These are phyloP conservation scores for Phylloporus sp. DNA, from an alignment of 768 basidiomycete genomes.

Conservation along the genomic window DNA sequence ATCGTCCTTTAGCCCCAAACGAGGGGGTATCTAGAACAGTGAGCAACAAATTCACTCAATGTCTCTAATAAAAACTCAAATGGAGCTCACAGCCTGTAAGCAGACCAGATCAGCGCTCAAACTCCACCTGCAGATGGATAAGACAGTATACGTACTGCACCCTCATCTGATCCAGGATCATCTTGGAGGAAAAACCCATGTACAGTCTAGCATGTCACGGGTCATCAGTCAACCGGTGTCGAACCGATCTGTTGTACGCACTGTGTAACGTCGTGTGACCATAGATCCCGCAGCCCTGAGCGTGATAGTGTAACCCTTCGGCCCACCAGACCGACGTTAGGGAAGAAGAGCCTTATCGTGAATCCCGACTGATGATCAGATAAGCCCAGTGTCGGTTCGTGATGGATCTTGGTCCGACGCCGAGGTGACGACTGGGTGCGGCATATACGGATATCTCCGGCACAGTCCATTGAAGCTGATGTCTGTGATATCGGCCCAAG, in stretches of 20 bases:
- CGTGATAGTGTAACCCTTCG: neutral
- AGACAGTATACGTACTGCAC: constrained; percentile 6
- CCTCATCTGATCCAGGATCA: constrained; percentile 12
- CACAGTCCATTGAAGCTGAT: too few species aligned
- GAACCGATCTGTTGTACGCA: neutral
- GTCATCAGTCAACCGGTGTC: neutral
- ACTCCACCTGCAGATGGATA: neutral
- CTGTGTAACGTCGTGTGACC: neutral
- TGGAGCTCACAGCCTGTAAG: constrained; percentile 13
- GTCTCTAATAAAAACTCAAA: neutral
- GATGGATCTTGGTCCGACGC: too few species aligned
- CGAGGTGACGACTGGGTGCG: too few species aligned
- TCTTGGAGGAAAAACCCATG: constrained; percentile 19
- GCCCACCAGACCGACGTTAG: neutral
- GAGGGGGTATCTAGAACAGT: constrained; percentile 47
- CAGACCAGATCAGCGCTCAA: neutral
- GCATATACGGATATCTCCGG: too few species aligned
- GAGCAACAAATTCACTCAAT: neutral
- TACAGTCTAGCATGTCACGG: constrained; percentile 4
- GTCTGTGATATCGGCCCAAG: too few species aligned
- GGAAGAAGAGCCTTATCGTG: too few species aligned
- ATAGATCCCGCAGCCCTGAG: neutral
- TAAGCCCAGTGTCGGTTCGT: too few species aligned
- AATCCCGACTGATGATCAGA: too few species aligned
- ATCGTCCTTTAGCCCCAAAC: constrained; percentile 58